Evolutionary conservation across 2,329 filamentous ascomycete species (phyloP).

Genomic region (Verticillium tricorpus): DNA sequence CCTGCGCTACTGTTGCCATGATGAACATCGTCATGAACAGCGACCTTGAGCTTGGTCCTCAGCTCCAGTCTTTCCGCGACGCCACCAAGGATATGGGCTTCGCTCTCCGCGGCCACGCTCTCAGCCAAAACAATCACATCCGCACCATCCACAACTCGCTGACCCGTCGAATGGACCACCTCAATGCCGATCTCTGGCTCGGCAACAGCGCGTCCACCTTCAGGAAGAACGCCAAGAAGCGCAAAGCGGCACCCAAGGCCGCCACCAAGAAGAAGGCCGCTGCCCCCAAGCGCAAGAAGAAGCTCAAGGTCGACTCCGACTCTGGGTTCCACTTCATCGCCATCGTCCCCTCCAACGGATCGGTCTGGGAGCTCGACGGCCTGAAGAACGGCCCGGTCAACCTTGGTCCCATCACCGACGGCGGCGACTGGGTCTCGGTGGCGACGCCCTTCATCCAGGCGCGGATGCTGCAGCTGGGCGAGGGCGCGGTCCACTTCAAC

Average conservation of each 20-base stretch:
- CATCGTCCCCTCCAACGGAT: slow-evolving; percentile 70
- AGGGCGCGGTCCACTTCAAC: slow-evolving; percentile 67
- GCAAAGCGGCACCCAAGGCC: slow-evolving; percentile 9
- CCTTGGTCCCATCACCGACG: slow-evolving; percentile 38
- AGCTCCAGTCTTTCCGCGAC: slow-evolving; percentile 67
- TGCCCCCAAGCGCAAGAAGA: slow-evolving; percentile 33
- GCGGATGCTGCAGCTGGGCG: slow-evolving; percentile 64
- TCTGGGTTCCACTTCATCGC: slow-evolving; percentile 83
- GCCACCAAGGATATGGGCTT: slow-evolving; percentile 66
- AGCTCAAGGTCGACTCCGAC: slow-evolving; percentile 46
- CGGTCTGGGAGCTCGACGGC: slow-evolving; percentile 87
- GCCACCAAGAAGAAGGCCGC: slow-evolving; percentile 25
- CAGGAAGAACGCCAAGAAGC: slow-evolving; percentile 25
- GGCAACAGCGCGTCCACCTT: slow-evolving; percentile 47
- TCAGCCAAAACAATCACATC: slow-evolving; percentile 72
- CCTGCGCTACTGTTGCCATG: slow-evolving; percentile 88
- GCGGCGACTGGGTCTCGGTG: slow-evolving; percentile 59
- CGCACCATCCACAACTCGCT: slow-evolving; percentile 86
- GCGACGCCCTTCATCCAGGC: slow-evolving; percentile 60
- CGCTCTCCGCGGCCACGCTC: slow-evolving; percentile 67
- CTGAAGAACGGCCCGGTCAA: slow-evolving; percentile 66
- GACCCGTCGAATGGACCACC: slow-evolving; percentile 70
- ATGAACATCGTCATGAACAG: slow-evolving; percentile 93
- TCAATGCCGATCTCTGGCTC: slow-evolving; percentile 65
- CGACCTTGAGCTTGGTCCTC: slow-evolving; percentile 61